phyloP scores from a whole-genome alignment of 2,329 filamentous ascomycete genomes.

The Hypoxylon sp. region DNA sequence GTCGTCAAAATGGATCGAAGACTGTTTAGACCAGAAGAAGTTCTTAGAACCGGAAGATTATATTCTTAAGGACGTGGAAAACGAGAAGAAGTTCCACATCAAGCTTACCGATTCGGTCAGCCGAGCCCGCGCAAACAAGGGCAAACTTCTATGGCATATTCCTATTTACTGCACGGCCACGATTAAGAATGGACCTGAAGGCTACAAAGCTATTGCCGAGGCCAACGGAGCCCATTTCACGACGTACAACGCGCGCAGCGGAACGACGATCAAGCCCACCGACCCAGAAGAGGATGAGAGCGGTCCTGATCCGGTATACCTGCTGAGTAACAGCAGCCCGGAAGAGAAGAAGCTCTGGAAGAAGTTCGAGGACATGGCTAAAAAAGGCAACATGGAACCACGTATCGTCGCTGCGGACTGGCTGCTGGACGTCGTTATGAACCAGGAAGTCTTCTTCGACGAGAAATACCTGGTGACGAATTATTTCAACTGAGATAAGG shows the following conservation, averaged over 20 bases:
- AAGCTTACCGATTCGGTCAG: constrained; percentile 72
- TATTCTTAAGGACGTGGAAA: constrained; percentile 73
- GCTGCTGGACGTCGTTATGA: constrained; percentile 89
- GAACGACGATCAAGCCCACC: constrained; percentile 71
- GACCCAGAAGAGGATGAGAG: constrained; percentile 68
- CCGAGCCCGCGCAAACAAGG: constrained; percentile 78
- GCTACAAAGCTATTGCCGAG: constrained; percentile 84
- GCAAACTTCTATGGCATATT: constrained; percentile 77
- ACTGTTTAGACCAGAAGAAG: constrained; percentile 74
- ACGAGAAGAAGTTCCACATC: constrained; percentile 76
- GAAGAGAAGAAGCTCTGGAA: constrained; percentile 80
- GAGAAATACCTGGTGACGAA: constrained; percentile 66
- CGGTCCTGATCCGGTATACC: constrained; percentile 77
- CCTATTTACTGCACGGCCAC: constrained; percentile 85
- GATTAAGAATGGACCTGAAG: constrained; percentile 82
- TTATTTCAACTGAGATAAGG: constrained; percentile 48
- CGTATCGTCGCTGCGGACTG: constrained; percentile 87
- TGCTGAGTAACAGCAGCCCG: constrained; percentile 74
- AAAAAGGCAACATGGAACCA: constrained; percentile 79
- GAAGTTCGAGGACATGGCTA: constrained; percentile 81
- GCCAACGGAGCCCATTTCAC: constrained; percentile 88
- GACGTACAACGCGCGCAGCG: constrained; percentile 77
- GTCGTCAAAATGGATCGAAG: constrained; percentile 79
- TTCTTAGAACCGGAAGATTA: constrained; percentile 72
- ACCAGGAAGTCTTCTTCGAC: constrained; percentile 77